Evolutionary conservation across 306 rosid genomes (phyloP).

Genomic region (Rosa chinensis): DNA sequence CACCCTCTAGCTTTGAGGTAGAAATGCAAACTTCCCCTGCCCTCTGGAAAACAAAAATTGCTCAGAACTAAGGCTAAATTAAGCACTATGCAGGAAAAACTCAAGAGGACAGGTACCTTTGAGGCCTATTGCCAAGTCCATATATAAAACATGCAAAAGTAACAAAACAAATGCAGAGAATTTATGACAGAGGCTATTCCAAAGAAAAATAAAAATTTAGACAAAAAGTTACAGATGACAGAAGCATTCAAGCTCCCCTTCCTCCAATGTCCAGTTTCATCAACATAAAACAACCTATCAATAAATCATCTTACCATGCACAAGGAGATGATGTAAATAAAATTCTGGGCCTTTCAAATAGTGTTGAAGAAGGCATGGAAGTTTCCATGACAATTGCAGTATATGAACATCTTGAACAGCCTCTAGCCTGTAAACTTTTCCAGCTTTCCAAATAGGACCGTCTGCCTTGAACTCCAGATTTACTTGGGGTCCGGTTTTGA

Average conservation of each 20-base stretch:
- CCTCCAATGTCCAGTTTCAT: background rate
- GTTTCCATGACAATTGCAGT: conserved; percentile 77
- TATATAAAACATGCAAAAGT: conserved; percentile 1
- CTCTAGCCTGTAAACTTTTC: conserved; percentile 75
- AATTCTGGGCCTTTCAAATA: conserved; percentile 86
- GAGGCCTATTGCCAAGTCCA: background rate
- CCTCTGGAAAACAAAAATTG: conserved; percentile 61
- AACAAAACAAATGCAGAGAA: background rate
- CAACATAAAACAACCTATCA: conserved; percentile 14
- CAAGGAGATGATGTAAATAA: conserved; percentile 89
- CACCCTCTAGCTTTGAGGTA: conserved; percentile 85
- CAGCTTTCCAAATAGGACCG: conserved; percentile 82
- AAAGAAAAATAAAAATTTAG: background rate
- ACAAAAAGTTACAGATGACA: background rate
- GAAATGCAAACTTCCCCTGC: conserved; percentile 87
- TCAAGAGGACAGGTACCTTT: background rate
- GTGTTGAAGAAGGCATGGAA: conserved; percentile 70
- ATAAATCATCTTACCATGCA: conserved; percentile 69
- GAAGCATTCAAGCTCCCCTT: background rate
- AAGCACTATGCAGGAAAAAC: background rate
- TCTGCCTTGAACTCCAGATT: conserved; percentile 57
- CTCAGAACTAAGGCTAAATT: conserved; percentile 26
- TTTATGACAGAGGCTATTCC: background rate
- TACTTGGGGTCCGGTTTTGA: conserved; percentile 58
- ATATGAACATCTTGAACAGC: conserved; percentile 90